Evolutionary conservation across 2,329 filamentous ascomycete species (phyloP), one percentile per base, ranked within the genome.

Genomic region (Colletotrichum trifolii): DNA sequence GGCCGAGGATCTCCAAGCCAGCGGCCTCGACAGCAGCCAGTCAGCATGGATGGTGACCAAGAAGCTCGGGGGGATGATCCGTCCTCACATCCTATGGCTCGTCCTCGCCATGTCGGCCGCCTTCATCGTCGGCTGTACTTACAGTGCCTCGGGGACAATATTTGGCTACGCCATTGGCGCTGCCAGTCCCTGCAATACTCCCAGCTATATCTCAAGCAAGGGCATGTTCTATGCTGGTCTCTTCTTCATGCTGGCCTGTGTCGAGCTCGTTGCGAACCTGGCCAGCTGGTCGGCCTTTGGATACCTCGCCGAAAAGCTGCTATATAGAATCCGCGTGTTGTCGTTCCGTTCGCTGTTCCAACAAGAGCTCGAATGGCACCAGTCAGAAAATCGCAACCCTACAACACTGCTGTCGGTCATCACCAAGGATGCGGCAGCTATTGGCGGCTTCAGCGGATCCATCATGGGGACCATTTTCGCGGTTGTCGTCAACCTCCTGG

Each of bases 351-450:
- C 89, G 0, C 76, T 92, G 1, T 84, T 91, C 54, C 81, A 87
- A 64, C 89, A 92, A 74, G 87, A 89, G 66, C 77, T 91, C 52
- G 83, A 90, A 64, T 93, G 90, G 90, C 90, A 93, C 70, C 87
- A 92, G 71, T 88, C 88, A 0, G 82, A 86, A 25, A 84, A 82
- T 5, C 84, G 89, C 33, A 89, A 83, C 1, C 88, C 91, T 0
- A 82, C 87, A 0, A 77, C 82, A 10, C 79, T 94, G 6, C 79
- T 93, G 2, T 87, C 87, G 0, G 85, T 89, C 68, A 90, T 94
- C 67, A 93, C 89, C 4, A 87, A 85, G 48, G 91, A 94, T 71
- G 86, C 88, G 2, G 88, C 87, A 33, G 85, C 89, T 0, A 77
- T 94, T 17, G 88, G 87, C 46, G 89, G 88, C 0, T 83, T 94